Evolutionary conservation across 2,329 filamentous ascomycete species (phyloP), one percentile per base, ranked within the genome.

Genomic region (Paraphaeosphaeria minitans): DNA sequence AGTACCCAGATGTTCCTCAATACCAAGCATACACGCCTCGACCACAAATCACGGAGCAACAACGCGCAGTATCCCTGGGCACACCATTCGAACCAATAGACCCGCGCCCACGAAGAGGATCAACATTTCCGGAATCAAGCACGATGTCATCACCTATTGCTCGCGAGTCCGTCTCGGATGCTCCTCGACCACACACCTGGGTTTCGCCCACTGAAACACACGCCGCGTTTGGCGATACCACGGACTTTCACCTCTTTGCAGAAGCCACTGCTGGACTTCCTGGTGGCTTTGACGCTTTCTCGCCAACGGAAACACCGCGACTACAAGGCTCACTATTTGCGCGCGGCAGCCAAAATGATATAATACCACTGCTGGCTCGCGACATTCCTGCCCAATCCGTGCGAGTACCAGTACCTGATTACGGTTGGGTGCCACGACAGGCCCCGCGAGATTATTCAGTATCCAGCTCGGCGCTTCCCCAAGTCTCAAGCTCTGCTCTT

Each of bases 201-300:
- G 58, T 75, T 7, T 75, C 74, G 14, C 70, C 71, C 0, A 74
- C 70, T 2, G 74, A 76, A 35, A 67, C 75, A 12, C 37, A n/a
- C 37, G 14, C 16, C 19, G 37, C 37, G 16, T 76, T 77, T 52
- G 66, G 70, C 9, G 70, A 76, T 54, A 59, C 69, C 13, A 71
- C 72, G 10, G 72, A 78, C 33, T 76, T 76, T 37, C 74, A 75
- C 39, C 68, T 77, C 1, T 78, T 78, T 47, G 76, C 71, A 22
- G 75, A 77, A 66, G 76, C 76, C 19, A 78, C 74, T 13, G 72
- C 69, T 33, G 74, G 75, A 0, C 65, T 77, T 9, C 64, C 71
- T 16, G 66, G 66, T 27, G 69, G 70, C 24, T 61, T 68, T n/a
- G 73, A 73, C n/a, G 54, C 65, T 3, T 64, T 69, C 29, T 74